Percentiles rank a stretch among this genome's conserved stretches.
Evolutionary conservation across 2,329 filamentous ascomycete species (phyloP).

Genomic region (Macroventuria anomochaeta): DNA sequence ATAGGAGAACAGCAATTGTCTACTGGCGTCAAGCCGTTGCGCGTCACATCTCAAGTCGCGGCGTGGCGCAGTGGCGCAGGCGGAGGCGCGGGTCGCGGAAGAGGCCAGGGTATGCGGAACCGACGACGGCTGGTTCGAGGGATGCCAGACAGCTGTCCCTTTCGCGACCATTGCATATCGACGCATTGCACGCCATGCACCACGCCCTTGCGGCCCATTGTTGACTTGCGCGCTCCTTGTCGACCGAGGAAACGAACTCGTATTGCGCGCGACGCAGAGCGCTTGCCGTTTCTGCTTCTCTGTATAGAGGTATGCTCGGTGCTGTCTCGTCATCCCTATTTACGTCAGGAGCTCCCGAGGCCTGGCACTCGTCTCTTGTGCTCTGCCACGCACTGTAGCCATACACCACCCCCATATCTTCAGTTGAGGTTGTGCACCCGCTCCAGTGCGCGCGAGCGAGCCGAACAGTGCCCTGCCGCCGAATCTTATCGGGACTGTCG

Average conservation of each 20-base stretch:
- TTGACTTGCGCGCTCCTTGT: conserved; percentile 24
- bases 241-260: conserved; percentile 8
- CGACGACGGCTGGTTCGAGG: conserved; percentile 1
- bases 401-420: too few species aligned
- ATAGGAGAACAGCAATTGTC: not conserved
- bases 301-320: conserved; percentile 45
- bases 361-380: not conserved
- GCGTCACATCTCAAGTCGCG: conserved; percentile 3
- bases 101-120: conserved; percentile 17
- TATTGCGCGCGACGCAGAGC: conserved; percentile 17
- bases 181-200: conserved; percentile 29
- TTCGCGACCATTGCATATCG: conserved; percentile 14
- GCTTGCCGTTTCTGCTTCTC: conserved; percentile 33
- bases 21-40: conserved; percentile 8
- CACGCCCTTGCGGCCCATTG: conserved; percentile 30
- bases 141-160: conserved; percentile 39
- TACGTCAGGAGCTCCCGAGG: conserved; percentile 18
- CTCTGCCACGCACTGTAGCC: not conserved
- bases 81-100: conserved; percentile 8
- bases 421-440: too few species aligned
- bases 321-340: conserved; percentile 2
- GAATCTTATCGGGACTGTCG: too few species aligned
- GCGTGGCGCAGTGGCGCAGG: conserved; percentile 8
- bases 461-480: not conserved
- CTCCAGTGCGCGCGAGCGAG: not conserved